Base-by-base conservation (phyloP, 1,284 basidiomycete genomes). In the Tylopilus sp. region DNA sequence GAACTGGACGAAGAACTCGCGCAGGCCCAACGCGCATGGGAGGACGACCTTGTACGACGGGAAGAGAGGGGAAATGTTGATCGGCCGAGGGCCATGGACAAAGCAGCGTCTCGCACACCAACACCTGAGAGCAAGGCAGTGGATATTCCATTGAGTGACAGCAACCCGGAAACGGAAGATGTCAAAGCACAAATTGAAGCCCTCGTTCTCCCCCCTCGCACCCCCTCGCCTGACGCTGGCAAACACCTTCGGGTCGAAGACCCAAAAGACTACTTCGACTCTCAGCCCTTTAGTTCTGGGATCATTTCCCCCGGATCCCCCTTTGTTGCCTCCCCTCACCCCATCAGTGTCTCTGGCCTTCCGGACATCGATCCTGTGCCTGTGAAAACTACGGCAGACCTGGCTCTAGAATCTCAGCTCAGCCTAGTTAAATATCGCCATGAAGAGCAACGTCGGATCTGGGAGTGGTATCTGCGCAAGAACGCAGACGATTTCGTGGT, bases 391-490 rank as follows among this genome's bases (percentile, higher is more conserved):
- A 61, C 65, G 1, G 67, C 72, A 16, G 81, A 87, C 55, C 90
- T 95, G 46, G 69, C 76, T 5, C 69, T 84, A 25, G 84, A 90
- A 64, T 91, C 89, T 60, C 77, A 76, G 18, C 78, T 90, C 40
- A 79, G 78, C 35, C 75, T 83, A 36, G 73, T 89, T 29, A 84
- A 88, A 63, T 86, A 84, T 72, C 82, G 85, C 50, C 89, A 95
- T 54, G 82, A 86, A 50, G 90, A 94, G 59, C 86, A 92, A 56
- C 78, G 89, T 35, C 84, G 86, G 41, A 80, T 93, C 16, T 97
- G 94, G 92, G 86, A 92, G 61, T 94, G 90, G 86, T 96, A 96
- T 62, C 71, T 90, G 12, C 79, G 86, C 43, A 85, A 89, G 68
- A 88, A 92, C 66, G 66, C 74, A 6, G 89, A 92, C 59, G 86